Base-by-base conservation (phyloP, 192 early-diverging fungal genomes). In the Thamnidium elegans region DNA sequence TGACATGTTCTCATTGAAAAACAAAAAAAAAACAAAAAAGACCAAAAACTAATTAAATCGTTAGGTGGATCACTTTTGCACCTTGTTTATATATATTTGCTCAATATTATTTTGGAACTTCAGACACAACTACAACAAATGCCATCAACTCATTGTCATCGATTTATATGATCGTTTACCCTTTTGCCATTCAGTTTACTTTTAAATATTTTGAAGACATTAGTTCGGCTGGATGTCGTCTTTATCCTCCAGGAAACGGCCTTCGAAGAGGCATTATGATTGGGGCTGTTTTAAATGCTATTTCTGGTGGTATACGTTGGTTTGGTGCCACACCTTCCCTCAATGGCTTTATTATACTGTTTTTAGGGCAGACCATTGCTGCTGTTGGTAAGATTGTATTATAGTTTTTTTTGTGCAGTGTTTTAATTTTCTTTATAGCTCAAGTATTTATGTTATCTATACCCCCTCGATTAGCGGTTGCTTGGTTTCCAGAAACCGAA, bases 71-170 rank as follows among this genome's bases (percentile, higher is more conserved):
- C 13, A 73, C 78, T 7, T 79, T 79, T 58, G 68, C 75, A 9
- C 78, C 78, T 5, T 77, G 71, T 45, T 62, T 79, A 56, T 77
- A 74, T 63, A 65, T 73, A 8, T 79, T 79, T 71, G 68, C 53
- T 14, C 39, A 69, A 26, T 77, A 74, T 50, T 77, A 58, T 32
- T 66, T 73, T 39, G 45, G 64, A 21, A 20, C 71, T 46, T 9
- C 44, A 48, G 19, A 45, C 6, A 59, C 42, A 15, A 42, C 13
- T 34, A 69, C 73, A 8, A 56, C 53, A n/a, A 75, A 75, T 63
- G 74, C 67, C 43, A 77, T 79, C 39, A 72, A 77, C 48, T 56
- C 72, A 23, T 45, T 79, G 13, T 74, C 75, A 0, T 67, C 72
- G 2, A 50, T 77, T 15, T 79, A 74, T 47, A 71, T 79, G 71